Percentiles rank a stretch among this genome's conserved stretches.
phyloP scores from a whole-genome alignment of 2,329 filamentous ascomycete genomes.

The Ophiostoma populinum region DNA sequence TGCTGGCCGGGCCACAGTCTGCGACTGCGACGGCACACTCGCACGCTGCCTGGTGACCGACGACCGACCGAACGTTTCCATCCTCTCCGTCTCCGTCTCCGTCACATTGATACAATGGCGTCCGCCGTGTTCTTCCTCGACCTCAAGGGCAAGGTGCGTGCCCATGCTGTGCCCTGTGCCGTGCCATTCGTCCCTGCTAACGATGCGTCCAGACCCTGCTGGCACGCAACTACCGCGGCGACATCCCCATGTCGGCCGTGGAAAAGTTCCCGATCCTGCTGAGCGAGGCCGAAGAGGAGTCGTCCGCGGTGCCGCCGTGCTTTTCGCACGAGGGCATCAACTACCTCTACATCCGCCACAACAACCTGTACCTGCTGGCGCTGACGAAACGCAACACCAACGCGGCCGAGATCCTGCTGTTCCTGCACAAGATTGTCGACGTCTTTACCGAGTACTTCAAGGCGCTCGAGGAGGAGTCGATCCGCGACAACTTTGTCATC shows the following conservation, averaged over 20 bases:
- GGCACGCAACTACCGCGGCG: constrained; percentile 93
- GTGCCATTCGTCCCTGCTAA: too few species aligned
- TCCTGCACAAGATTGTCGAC: constrained; percentile 94
- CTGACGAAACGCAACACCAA: constrained; percentile 98
- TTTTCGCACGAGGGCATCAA: constrained; percentile 99
- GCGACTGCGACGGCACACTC: too few species aligned
- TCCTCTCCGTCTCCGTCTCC: too few species aligned
- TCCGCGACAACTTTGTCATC: constrained; percentile 97
- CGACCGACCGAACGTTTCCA: too few species aligned
- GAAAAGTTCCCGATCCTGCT: constrained; percentile 94
- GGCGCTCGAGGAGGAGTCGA: constrained; percentile 93
- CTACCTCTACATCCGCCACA: constrained; percentile 98
- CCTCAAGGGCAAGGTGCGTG: constrained; percentile 90
- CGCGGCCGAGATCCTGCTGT: constrained; percentile 93
- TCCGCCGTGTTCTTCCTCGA: constrained; percentile 98
- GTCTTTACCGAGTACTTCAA: constrained; percentile 99
- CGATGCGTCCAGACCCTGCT: constrained; percentile 58
- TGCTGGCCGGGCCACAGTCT: too few species aligned
- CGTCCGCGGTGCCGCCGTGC: constrained; percentile 88
- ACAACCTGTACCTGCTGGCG: constrained; percentile 95
- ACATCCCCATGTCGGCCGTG: constrained; percentile 97
- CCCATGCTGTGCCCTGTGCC: background rate
- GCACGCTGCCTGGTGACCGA: too few species aligned
- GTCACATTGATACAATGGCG: constrained; percentile 47
- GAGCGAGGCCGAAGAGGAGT: constrained; percentile 97